phyloP scores from a whole-genome alignment of 2,329 filamentous ascomycete species.

The Pseudocercospora fuligena region DNA sequence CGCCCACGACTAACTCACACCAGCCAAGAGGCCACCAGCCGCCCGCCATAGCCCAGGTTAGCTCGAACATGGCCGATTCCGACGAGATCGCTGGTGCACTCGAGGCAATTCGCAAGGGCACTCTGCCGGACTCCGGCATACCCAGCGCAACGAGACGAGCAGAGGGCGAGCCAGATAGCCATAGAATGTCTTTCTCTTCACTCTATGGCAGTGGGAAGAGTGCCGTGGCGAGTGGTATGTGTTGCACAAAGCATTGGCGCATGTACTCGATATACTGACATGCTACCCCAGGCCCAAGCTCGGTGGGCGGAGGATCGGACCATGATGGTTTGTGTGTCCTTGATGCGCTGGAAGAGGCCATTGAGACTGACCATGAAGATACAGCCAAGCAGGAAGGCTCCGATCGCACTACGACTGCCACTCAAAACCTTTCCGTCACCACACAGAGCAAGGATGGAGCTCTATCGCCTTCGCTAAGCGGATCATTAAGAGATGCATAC shows the following conservation, averaged over 20 bases:
- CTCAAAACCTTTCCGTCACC: constrained; percentile 50
- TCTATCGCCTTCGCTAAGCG: constrained; percentile 43
- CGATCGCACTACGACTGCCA: constrained; percentile 47
- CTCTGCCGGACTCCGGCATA: constrained; percentile 26
- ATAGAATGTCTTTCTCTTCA: constrained; percentile 74
- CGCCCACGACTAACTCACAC: constrained; percentile 14
- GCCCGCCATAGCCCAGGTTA: not conserved
- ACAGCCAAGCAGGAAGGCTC: constrained; percentile 19
- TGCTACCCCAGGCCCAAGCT: constrained; percentile 42
- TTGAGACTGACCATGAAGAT: constrained; percentile 22
- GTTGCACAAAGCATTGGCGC: not conserved
- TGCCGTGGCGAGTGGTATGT: constrained; percentile 49
- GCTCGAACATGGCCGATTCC: constrained; percentile 18
- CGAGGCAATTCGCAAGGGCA: constrained; percentile 22
- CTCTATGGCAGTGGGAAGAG: constrained; percentile 68
- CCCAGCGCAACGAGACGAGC: constrained; percentile 30
- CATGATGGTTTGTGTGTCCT: constrained; percentile 44
- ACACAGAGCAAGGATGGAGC: constrained; percentile 52
- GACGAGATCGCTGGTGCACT: constrained; percentile 22
- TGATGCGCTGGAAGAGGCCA: constrained; percentile 17
- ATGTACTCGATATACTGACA: not conserved
- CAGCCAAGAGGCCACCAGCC: constrained; percentile 8
- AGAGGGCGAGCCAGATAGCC: constrained; percentile 52
- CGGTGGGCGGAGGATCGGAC: constrained; percentile 51
- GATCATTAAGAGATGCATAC: constrained; percentile 42